A percentile compares a stretch with the other conserved stretches of the same genome.
phyloP scores from a whole-genome alignment of 495 filamentous ascomycete species.

The Xylaria bambusicola region DNA sequence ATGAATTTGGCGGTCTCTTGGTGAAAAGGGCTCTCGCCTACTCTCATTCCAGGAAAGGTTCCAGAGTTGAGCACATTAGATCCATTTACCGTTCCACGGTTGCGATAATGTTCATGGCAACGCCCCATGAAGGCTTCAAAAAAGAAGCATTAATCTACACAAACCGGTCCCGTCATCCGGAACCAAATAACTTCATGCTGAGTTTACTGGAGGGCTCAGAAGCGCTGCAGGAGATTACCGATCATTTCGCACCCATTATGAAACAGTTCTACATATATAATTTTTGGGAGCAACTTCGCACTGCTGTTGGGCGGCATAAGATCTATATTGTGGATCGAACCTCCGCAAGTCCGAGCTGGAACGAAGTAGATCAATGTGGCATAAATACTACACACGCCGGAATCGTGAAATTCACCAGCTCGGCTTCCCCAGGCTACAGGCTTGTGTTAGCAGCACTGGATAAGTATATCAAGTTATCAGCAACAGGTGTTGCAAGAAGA shows the following conservation, averaged over 20 bases:
- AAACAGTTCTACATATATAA: conserved; percentile 12
- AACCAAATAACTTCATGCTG: conserved; percentile 7
- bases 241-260: conserved; percentile 9
- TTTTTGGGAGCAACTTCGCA: conserved; percentile 7
- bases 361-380: conserved; percentile 9
- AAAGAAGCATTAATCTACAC: conserved; percentile 4
- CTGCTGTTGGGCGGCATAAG: background rate
- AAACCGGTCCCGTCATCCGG: background rate
- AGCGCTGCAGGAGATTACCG: conserved; percentile 8
- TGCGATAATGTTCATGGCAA: conserved; percentile 8
- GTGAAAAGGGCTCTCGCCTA: conserved; percentile 10
- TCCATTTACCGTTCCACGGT: conserved; percentile 7
- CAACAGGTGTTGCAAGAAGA: background rate
- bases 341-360: conserved; percentile 8
- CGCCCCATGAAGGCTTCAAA: conserved; percentile 3
- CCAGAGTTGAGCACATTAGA: conserved; percentile 12
- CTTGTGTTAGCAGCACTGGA: conserved; percentile 8
- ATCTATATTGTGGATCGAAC: conserved; percentile 1
- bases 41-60: conserved; percentile 1
- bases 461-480: conserved; percentile 8
- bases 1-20: conserved; percentile 5
- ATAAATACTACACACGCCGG: conserved; percentile 6
- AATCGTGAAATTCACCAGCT: conserved; percentile 5
- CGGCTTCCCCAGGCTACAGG: conserved; percentile 4
- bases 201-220: conserved; percentile 9